Evolutionary conservation across 306 rosid species (phyloP).

Genomic region (Parietaria judaica): DNA sequence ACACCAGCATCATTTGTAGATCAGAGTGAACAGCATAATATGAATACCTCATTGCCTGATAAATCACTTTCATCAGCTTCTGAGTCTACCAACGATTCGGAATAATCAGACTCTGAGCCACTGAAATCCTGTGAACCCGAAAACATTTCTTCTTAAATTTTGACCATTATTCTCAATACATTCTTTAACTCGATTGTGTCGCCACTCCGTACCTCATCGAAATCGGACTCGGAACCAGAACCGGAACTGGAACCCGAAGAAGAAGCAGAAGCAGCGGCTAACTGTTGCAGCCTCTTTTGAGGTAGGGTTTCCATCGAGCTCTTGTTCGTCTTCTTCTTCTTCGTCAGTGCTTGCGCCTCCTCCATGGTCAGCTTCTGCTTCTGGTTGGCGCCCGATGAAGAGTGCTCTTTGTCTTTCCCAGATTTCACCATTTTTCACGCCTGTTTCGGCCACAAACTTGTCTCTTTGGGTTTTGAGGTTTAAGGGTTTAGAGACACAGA

Average conservation of each 20-base stretch:
- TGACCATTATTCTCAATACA: too few species aligned
- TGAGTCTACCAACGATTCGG: conserved; percentile 22
- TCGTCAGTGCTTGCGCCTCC: background rate
- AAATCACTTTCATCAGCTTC: conserved; percentile 24
- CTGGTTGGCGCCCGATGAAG: background rate
- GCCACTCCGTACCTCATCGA: conserved; percentile 16
- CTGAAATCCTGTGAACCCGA: conserved; percentile 22
- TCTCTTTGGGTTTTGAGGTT: background rate
- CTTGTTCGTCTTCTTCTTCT: conserved; percentile 2
- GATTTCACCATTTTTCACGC: background rate
- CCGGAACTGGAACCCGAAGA: conserved; percentile 11
- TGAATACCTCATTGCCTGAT: conserved; percentile 37
- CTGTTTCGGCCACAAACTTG: too few species aligned
- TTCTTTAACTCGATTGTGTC: too few species aligned
- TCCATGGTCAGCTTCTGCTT: background rate
- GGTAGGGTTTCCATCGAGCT: background rate
- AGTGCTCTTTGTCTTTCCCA: background rate
- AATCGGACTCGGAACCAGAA: conserved; percentile 29
- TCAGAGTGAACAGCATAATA: background rate
- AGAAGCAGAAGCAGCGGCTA: background rate
- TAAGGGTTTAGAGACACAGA: background rate
- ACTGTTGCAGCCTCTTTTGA: background rate
- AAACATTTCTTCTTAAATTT: background rate
- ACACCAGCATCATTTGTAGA: background rate
- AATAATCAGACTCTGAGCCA: conserved; percentile 15